Evolutionary conservation across 2,329 filamentous ascomycete genomes (phyloP).

Genomic region (Cordyceps tenuipes): DNA sequence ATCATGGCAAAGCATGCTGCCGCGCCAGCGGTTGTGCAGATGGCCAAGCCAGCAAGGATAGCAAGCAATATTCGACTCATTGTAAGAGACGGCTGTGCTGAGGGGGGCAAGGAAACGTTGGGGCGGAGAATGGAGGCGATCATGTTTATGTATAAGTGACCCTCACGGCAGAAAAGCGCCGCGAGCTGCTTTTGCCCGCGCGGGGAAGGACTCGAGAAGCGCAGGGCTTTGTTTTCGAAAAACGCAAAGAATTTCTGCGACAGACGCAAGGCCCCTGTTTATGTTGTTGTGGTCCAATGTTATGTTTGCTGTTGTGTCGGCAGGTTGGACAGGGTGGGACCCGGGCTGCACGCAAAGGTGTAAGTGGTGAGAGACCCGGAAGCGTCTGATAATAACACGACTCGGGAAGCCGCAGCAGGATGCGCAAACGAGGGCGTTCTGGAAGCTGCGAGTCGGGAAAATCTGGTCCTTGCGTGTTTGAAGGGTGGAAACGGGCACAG

Average conservation of each 20-base stretch:
- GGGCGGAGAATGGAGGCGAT: background rate
- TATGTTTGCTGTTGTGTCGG: constrained; percentile 11
- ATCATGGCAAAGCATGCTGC: background rate
- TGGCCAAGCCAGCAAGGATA: background rate
- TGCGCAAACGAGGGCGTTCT: background rate
- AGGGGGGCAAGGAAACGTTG: background rate
- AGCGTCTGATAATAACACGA: background rate
- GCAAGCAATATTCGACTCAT: constrained; percentile 6
- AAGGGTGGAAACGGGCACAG: background rate
- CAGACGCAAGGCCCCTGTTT: background rate
- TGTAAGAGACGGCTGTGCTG: background rate
- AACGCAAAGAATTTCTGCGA: background rate
- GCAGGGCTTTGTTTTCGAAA: background rate
- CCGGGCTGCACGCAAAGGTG: background rate
- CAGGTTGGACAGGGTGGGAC: background rate
- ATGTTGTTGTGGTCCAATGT: constrained; percentile 10
- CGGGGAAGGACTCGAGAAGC: background rate
- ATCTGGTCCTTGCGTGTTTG: background rate
- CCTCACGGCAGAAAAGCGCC: constrained; percentile 10
- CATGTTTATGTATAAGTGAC: background rate
- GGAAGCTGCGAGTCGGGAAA: background rate
- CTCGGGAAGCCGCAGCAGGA: background rate
- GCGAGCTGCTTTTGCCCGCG: background rate
- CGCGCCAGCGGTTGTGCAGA: constrained; percentile 8
- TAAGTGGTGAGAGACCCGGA: constrained; percentile 6